Evolutionary conservation across 805 yeast genomes (phyloP).

Genomic region (Ascoidea asiatica): DNA sequence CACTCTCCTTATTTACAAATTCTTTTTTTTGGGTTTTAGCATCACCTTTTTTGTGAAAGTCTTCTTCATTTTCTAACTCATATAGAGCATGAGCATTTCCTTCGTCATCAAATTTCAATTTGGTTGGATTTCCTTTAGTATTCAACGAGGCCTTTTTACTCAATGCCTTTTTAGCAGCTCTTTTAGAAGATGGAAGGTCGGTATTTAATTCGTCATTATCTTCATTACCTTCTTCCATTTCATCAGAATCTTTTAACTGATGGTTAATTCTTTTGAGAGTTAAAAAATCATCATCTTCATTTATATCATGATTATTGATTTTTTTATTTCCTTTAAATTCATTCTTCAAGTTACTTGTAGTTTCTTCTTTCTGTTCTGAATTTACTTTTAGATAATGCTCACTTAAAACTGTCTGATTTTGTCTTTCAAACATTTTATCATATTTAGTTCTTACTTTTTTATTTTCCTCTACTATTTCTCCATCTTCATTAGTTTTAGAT

Average conservation of each 20-base stretch:
- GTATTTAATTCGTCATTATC: conserved; percentile 48
- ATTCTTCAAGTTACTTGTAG: no score
- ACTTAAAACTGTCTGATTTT: conserved; percentile 83
- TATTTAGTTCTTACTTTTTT: conserved; percentile 67
- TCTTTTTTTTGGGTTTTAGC: conserved; percentile 54
- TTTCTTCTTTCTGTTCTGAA: conserved; percentile 20
- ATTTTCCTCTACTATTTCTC: conserved; percentile 30
- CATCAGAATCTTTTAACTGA: conserved; percentile 24
- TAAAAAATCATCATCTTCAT: conserved; percentile 46
- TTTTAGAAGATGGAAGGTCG: conserved; percentile 50
- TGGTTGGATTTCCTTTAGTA: conserved; percentile 56
- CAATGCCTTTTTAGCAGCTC: conserved; percentile 74
- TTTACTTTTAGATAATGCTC: conserved; percentile 77
- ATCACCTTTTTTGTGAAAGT: conserved; percentile 58
- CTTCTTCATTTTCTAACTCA: conserved; percentile 83
- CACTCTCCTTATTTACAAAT: conserved; percentile 54
- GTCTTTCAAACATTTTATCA: conserved; percentile 91
- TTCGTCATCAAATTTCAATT: conserved; percentile 83
- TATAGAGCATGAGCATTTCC: conserved; percentile 87
- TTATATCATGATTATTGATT: conserved; percentile 12
- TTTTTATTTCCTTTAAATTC: conserved; percentile 9
- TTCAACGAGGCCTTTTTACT: conserved; percentile 66
- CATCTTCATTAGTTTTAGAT: conserved; percentile 47
- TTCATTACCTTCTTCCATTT: no score
- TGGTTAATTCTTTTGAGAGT: conserved; percentile 70